Conservation (phyloP, 2,329 filamentous ascomycete species). For the Incumbomyces lentus region DNA sequence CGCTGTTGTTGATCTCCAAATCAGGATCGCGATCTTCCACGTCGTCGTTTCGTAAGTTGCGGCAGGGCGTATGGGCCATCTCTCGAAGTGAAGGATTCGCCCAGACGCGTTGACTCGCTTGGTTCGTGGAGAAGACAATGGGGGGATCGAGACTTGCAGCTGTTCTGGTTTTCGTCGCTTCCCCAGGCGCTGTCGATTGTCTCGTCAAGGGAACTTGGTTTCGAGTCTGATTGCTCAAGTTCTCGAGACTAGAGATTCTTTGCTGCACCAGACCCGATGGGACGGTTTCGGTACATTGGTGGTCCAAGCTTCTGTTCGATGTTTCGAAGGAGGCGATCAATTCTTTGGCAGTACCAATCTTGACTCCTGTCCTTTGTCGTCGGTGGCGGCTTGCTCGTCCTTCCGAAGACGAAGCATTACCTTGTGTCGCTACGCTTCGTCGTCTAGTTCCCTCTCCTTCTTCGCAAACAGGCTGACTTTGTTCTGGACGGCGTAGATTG, state of each 20-base stretch:
- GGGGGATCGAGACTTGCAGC: background rate
- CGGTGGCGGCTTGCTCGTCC: background rate
- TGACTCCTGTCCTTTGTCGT: background rate
- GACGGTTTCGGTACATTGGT: background rate
- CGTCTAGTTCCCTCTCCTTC: constrained; percentile 21
- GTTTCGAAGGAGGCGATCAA: background rate
- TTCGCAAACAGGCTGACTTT: constrained; percentile 23
- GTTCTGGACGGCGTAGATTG: constrained; percentile 28
- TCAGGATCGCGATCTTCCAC: background rate
- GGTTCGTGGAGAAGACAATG: background rate
- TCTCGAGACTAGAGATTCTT: background rate
- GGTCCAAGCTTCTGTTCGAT: background rate
- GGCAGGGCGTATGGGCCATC: background rate
- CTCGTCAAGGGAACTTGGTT: background rate
- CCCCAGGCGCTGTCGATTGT: background rate
- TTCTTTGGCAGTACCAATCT: background rate
- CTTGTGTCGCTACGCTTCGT: constrained; percentile 20
- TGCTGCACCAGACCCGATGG: background rate
- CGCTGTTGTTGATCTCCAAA: background rate
- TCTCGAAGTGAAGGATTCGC: background rate
- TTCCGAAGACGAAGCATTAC: background rate
- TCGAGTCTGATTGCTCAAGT: background rate
- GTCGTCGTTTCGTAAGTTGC: background rate
- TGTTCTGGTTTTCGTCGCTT: background rate
- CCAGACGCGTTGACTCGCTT: background rate